Evolutionary conservation across 805 yeast genomes (phyloP).

Genomic region (Wickerhamiella slavikovae): DNA sequence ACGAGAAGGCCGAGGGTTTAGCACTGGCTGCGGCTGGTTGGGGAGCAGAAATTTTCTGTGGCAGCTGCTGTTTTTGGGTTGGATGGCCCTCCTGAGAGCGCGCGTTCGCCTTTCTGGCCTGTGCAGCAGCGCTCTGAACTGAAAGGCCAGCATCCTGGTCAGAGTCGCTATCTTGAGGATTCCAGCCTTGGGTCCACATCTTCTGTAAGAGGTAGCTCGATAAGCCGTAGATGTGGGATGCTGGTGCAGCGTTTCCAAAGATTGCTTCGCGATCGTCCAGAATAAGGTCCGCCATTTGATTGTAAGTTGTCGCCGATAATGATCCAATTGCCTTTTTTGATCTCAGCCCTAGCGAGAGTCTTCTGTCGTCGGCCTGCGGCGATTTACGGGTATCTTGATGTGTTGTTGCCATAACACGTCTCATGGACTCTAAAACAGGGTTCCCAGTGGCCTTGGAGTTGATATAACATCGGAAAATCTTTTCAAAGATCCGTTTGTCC

Average conservation of each 20-base stretch:
- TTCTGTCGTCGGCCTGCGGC: no score
- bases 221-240: conserved; percentile 4
- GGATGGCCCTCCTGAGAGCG: no score
- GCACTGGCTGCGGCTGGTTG: no score
- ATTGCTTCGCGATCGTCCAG: conserved; percentile 1
- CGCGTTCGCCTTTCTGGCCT: no score
- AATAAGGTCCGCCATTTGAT: conserved; percentile 9
- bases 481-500: conserved; percentile 2
- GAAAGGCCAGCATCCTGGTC: not conserved
- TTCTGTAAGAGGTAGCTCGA: conserved; percentile 7
- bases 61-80: no score
- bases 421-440: conserved; percentile 2
- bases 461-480: conserved; percentile 3
- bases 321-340: conserved; percentile 4
- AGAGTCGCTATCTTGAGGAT: conserved; percentile 4
- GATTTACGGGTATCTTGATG: not conserved
- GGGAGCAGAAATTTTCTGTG: no score
- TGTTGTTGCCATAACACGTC: not conserved
- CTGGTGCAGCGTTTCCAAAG: not conserved
- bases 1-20: no score
- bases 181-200: conserved; percentile 13
- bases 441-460: conserved; percentile 2
- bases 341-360: not conserved
- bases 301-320: conserved; percentile 11
- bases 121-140: no score